phyloP scores from a whole-genome alignment of 1,139 yeast species.

The Sugiyamaella paludigena region DNA sequence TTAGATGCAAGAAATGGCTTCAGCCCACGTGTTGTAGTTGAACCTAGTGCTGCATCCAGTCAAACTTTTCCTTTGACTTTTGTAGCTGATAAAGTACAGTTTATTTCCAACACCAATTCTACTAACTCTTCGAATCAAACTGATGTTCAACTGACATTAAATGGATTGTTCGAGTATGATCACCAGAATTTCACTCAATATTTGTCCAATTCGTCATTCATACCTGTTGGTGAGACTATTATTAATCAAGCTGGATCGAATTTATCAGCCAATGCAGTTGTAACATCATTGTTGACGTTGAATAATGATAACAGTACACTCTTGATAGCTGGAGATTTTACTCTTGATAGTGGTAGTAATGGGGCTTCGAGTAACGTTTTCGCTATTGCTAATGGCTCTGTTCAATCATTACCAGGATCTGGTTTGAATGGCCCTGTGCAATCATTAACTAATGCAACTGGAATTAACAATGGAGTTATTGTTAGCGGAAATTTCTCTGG shows the following conservation, averaged over 20 bases:
- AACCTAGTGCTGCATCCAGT: slow-evolving; percentile 31
- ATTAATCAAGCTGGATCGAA: slow-evolving; percentile 60
- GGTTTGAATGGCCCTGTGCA: slow-evolving; percentile 45
- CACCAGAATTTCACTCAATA: slow-evolving; percentile 59
- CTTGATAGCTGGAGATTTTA: slow-evolving; percentile 52
- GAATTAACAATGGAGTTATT: slow-evolving; percentile 27
- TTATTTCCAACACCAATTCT: slow-evolving; percentile 42
- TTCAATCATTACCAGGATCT: slow-evolving; percentile 32
- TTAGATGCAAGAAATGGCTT: slow-evolving; percentile 46
- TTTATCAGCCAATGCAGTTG: slow-evolving; percentile 41
- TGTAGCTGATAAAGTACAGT: slow-evolving; percentile 71
- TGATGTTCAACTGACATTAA: slow-evolving; percentile 41
- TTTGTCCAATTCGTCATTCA: slow-evolving; percentile 35
- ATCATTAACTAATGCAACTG: slow-evolving; percentile 25
- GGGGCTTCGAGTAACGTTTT: no score
- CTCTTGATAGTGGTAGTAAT: slow-evolving; percentile 24
- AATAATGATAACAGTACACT: slow-evolving; percentile 32
- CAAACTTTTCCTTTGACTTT: slow-evolving; percentile 47
- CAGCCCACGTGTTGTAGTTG: slow-evolving; percentile 48
- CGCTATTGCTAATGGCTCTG: slow-evolving; percentile 9
- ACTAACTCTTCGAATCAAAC: slow-evolving; percentile 17
- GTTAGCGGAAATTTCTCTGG: slow-evolving; percentile 42
- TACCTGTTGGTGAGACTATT: slow-evolving; percentile 64
- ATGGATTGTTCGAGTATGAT: slow-evolving; percentile 82
- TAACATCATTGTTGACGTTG: slow-evolving; percentile 38